Evolutionary conservation across 75 land plant species (phyloP).

Genomic region (Cunninghamia lanceolata): DNA sequence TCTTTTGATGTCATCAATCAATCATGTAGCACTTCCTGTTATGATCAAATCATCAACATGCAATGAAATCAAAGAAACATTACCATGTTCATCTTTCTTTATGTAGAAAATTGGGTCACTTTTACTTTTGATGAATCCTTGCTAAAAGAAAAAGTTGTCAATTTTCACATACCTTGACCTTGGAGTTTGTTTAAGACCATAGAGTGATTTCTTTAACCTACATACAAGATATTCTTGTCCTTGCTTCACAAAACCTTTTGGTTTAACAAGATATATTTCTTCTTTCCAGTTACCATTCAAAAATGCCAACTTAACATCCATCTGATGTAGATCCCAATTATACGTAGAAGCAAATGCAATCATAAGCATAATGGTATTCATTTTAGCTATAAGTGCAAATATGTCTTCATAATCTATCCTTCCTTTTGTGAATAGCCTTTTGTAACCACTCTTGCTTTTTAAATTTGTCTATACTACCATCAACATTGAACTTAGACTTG

Average conservation of each 20-base stretch:
- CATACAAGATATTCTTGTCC: background rate
- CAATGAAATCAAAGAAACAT: too few species aligned
- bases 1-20: background rate
- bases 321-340: background rate
- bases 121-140: too few species aligned
- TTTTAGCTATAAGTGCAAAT: background rate
- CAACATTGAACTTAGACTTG: too few species aligned
- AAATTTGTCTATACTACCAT: too few species aligned
- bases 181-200: background rate
- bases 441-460: too few species aligned
- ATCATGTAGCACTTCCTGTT: too few species aligned
- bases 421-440: background rate
- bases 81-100: too few species aligned
- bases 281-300: background rate
- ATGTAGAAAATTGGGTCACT: too few species aligned
- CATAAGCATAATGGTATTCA: background rate
- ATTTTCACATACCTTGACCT: background rate
- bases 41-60: too few species aligned
- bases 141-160: background rate
- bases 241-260: background rate
- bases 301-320: background rate
- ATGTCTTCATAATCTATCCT: background rate
- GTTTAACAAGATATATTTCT: background rate
- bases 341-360: background rate
- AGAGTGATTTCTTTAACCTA: background rate